phyloP scores from a whole-genome alignment of 306 rosid genomes.

The Acmispon strigosus region DNA sequence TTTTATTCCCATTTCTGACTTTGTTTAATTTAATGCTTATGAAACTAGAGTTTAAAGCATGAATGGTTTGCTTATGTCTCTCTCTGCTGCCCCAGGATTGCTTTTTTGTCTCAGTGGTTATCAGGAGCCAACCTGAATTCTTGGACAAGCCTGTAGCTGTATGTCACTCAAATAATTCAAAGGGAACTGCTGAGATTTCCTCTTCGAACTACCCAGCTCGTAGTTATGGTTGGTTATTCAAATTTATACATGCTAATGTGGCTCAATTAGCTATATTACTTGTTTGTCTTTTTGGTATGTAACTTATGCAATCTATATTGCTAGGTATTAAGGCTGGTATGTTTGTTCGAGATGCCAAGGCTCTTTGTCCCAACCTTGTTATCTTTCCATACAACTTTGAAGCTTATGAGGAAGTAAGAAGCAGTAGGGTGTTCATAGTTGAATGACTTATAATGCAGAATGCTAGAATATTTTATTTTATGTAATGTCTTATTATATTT shows the following conservation, averaged over 20 bases:
- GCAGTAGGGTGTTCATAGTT: neutral
- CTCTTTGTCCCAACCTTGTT: conserved; percentile 71
- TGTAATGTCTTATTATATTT: neutral
- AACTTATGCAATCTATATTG: conserved; percentile 10
- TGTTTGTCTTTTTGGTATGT: conserved; percentile 7
- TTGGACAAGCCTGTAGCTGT: conserved; percentile 84
- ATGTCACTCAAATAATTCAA: conserved; percentile 82
- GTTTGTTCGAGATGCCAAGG: conserved; percentile 89
- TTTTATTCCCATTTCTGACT: neutral
- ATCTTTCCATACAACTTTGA: conserved; percentile 84
- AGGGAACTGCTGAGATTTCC: conserved; percentile 94
- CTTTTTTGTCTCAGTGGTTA: conserved; percentile 87
- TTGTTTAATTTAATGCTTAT: conserved; percentile 18
- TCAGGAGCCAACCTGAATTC: conserved; percentile 57
- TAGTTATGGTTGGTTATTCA: conserved; percentile 57
- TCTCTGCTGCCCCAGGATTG: conserved; percentile 65
- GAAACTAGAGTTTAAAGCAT: conserved; percentile 17
- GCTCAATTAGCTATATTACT: neutral
- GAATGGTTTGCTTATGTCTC: neutral
- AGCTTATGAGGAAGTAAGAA: conserved; percentile 83
- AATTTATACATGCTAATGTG: conserved; percentile 10
- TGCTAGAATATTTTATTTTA: conserved; percentile 4
- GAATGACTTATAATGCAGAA: conserved; percentile 6
- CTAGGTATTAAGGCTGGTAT: conserved; percentile 86
- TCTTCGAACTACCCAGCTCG: conserved; percentile 98